These are phyloP conservation scores for Pyricularia pennisetigena DNA, from an alignment of 2,329 filamentous ascomycete species.

Conservation along the genomic window DNA sequence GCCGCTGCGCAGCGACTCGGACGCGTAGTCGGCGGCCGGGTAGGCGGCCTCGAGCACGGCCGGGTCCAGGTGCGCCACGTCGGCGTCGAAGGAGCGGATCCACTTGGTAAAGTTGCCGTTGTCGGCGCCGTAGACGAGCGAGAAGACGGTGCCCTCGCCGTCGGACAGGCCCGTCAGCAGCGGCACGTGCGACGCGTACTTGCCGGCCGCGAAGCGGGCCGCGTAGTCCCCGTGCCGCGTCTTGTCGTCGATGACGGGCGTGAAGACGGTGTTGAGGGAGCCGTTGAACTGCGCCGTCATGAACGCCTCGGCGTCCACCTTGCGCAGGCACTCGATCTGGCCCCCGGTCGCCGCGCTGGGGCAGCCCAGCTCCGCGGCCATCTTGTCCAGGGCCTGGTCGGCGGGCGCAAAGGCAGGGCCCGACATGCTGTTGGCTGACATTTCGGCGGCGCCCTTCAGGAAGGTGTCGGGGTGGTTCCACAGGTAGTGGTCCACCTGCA, in stretches of 20 bases:
- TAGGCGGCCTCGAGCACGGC: constrained; percentile 1
- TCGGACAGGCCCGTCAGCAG: constrained; percentile 1
- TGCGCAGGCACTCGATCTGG: constrained; percentile 3
- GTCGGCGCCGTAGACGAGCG: constrained; percentile 3
- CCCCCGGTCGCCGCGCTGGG: neutral
- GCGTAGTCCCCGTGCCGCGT: constrained; percentile 1
- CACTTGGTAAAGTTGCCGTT: neutral
- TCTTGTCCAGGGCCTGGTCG: neutral
- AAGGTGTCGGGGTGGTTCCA: constrained; percentile 4
- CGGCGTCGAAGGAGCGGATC: constrained; percentile 1
- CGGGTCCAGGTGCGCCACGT: neutral
- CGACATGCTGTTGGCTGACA: constrained; percentile 1
- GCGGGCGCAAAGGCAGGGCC: neutral
- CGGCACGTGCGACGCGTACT: constrained; percentile 2
- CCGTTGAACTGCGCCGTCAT: constrained; percentile 1
- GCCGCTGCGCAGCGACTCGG: neutral
- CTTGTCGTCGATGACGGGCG: constrained; percentile 1
- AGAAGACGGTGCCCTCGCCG: constrained; percentile 4
- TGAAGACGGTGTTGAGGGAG: constrained; percentile 3
- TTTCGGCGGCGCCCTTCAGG: neutral
- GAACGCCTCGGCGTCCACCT: neutral
- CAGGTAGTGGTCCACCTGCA: constrained; percentile 3
- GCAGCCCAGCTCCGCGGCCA: constrained; percentile 1
- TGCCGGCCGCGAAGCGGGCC: neutral
- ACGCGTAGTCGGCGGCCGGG: neutral